Base-by-base conservation (phyloP, 2,329 filamentous ascomycete species). In the Ophiostoma sp. region DNA sequence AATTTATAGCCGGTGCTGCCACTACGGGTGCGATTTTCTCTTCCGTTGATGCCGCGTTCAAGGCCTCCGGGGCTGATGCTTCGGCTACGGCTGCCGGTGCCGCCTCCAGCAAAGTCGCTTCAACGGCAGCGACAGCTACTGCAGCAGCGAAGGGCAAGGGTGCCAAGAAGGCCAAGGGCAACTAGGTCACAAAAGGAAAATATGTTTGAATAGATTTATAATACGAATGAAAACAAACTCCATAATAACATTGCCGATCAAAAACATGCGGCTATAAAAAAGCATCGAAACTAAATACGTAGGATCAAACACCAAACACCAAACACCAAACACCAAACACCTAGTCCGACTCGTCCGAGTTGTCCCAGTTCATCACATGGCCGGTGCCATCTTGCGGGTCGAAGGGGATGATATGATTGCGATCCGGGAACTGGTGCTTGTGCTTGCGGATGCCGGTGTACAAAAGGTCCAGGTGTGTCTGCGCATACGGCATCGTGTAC, bases 361-460 rank as follows among this genome's bases (percentile, higher is more conserved):
- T 12, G 38, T 42, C 16, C 60, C 60, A 63, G 2, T 1, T 5
- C 4, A 63, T 18, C 4, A 42, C 16, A 63, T 42, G 18, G 40
- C 38, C 38, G 2, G 5, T 6, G 12, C 4, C 7, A 3, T 42
- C 38, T 8, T 18, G 8, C 8, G 27, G 27, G 27, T 18, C 16
- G 6, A 42, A 63, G 3, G 60, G 60, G 8, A 63, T 63, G 16
- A 63, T 18, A 16, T 11, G 7, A 1, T 44, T 18, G 3, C 60
- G 38, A 4, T 42, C 6, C 7, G 58, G 58, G 58, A 62, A 82
- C 9, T 77, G 40, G 41, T 65, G 18, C 7, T 41, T 62, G 49
- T 42, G 52, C 7, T 4, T 2, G 11, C 60, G 60, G 1, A 47
- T 6, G 7, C 68, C 65, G 5, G 3, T 11, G 27, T 38, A 52